Evolutionary conservation across 129 eudicot species (phyloP), one percentile per base, ranked within the genome.

Genomic region (Arctium minus): DNA sequence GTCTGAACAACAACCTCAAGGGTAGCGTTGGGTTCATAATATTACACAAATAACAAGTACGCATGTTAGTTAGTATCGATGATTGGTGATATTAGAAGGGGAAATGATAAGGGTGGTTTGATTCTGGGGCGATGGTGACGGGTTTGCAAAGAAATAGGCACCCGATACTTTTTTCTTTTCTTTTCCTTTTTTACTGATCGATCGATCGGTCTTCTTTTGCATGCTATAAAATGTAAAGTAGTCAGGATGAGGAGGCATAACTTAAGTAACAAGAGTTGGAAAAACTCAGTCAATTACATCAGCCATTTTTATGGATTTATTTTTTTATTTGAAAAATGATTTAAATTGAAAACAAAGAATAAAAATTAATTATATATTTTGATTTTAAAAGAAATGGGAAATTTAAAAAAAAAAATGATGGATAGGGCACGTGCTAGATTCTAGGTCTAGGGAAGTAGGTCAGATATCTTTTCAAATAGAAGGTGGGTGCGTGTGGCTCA

Each of bases 361-460:
- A 60, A 56, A 4, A 56, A 56, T n/a, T 60, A n/a, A 4, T 17
- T 60, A 60, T n/a, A n/a, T n/a, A n/a, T 60, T 56, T n/a, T 60
- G 3, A 60, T n/a, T 60, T 6, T 60, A 9, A 60, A 60, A 60
- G 3, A 17, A 17, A 56, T 5, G 5, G 4, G 13, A 5, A 33
- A 33, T 33, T 22, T 33, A 33, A 60, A 17, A 42, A 3, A 29
- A 11, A 42, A 73, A 18, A 40, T 22, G 62, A 40, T 65, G 87
- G 80, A 65, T 79, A 42, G 72, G 72, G 87, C 87, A 84, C 84
- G 80, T 84, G 87, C 87, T 79, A 84, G 87, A 84, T 84, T 84
- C 87, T 84, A 79, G 80, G 84, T 74, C 87, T 84, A 84, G 60
- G 80, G 68, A 65, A 44, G 30, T 84, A 84, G 84, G 87, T 79